phyloP scores from a whole-genome alignment of 2,329 filamentous ascomycete species.

The Colletotrichum lindemuthianum region DNA sequence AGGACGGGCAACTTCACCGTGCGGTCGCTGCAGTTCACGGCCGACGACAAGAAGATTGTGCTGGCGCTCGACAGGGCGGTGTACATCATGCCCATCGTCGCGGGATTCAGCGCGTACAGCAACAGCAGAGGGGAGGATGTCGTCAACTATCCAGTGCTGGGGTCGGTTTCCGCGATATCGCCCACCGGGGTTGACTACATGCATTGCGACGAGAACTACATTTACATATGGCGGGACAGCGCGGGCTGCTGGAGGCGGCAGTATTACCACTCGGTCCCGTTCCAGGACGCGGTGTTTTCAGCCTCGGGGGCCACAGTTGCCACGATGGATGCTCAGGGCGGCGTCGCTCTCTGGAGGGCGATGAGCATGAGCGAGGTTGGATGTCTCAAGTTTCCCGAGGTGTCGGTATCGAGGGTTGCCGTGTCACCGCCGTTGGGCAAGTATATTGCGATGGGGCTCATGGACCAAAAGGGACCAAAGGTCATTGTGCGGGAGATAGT shows the following conservation, averaged over 20 bases:
- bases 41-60: constrained; percentile 7
- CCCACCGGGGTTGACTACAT: constrained; percentile 1
- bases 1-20: constrained; percentile 20
- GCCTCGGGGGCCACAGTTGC: constrained; percentile 10
- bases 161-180: not conserved
- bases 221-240: constrained; percentile 17
- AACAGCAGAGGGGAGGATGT: not conserved
- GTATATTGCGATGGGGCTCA: constrained; percentile 18
- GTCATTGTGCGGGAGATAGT: constrained; percentile 16
- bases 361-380: constrained; percentile 14
- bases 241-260: constrained; percentile 15
- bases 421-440: constrained; percentile 14
- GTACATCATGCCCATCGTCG: not conserved
- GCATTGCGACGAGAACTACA: constrained; percentile 12
- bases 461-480: constrained; percentile 15
- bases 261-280: constrained; percentile 15
- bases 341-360: constrained; percentile 2
- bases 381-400: constrained; percentile 21
- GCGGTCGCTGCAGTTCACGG: constrained; percentile 7
- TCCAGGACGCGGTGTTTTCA: not conserved
- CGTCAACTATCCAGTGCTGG: constrained; percentile 4
- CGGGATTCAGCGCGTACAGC: not conserved
- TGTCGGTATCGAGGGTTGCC: constrained; percentile 1
- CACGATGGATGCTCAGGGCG: constrained; percentile 3
- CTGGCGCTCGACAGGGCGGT: constrained; percentile 4